Percentiles rank a stretch among this genome's conserved stretches.
Conservation (phyloP, 2,329 filamentous ascomycete species). For the Exophiala sp. region DNA sequence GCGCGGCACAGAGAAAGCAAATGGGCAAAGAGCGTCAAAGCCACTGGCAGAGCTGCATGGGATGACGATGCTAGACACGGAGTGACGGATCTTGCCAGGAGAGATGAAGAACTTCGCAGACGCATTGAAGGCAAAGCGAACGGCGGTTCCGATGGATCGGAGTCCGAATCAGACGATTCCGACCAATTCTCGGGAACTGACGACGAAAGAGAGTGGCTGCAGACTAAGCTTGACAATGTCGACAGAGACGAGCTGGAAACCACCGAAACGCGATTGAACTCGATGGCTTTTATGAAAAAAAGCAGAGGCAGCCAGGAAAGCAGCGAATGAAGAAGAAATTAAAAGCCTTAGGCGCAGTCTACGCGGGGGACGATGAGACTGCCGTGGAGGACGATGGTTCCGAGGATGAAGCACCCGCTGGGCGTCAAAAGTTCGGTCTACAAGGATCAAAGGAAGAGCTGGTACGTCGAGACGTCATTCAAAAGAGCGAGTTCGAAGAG, state of each 20-base stretch:
- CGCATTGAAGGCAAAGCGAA: conserved; percentile 68
- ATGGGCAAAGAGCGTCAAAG: conserved; percentile 81
- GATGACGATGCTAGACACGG: conserved; percentile 77
- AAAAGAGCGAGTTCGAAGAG: conserved; percentile 58
- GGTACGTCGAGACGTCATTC: conserved; percentile 29
- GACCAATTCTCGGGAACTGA: conserved; percentile 58
- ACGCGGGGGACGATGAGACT: conserved; percentile 40
- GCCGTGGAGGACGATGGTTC: background rate
- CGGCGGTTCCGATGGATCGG: conserved; percentile 58
- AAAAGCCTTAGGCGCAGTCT: conserved; percentile 66
- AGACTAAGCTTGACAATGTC: conserved; percentile 38
- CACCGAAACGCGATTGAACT: conserved; percentile 62
- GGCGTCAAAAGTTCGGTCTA: conserved; percentile 48
- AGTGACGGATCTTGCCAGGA: conserved; percentile 71
- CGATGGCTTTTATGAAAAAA: conserved; percentile 94
- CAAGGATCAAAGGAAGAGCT: conserved; percentile 30
- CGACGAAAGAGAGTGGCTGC: conserved; percentile 44
- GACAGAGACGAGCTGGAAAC: conserved; percentile 36
- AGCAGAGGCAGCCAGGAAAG: conserved; percentile 70
- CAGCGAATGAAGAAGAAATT: conserved; percentile 72
- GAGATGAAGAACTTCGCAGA: conserved; percentile 73
- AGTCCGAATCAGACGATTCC: conserved; percentile 55
- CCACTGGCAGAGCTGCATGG: conserved; percentile 74
- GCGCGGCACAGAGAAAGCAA: conserved; percentile 81
- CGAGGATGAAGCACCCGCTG: conserved; percentile 50